Base-by-base conservation (phyloP, 768 basidiomycete species). In the Tephrocybe rancida region DNA sequence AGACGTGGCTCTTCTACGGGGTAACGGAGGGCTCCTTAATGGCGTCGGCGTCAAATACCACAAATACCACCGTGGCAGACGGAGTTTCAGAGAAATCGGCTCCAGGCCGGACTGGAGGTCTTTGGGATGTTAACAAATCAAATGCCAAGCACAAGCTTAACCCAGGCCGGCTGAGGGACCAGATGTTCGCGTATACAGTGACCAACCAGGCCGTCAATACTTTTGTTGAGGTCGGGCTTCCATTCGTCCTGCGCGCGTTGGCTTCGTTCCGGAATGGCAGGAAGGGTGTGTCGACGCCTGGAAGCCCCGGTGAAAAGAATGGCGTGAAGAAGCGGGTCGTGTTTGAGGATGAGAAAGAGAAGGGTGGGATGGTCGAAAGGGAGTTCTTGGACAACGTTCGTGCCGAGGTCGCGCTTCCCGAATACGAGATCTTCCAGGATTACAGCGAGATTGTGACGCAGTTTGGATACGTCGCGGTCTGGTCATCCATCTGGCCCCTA, bases 371-470 rank as follows among this genome's bases (percentile, higher is more conserved):
- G 61, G 85, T 84, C 56, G 96, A 97, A 66, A 76, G 86, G 38
- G 81, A 80, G 50, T 95, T 94, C 64, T 70, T 99, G 66, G 88
- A 92, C 62, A 73, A 78, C 43, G 87, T 97, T 22, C 76, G 93
- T 52, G 73, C 74, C 45, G 88, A 98, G 72, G 86, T 87, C 5
- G 81, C 83, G 22, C 74, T 95, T 44, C 90, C 95, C 0, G 86
- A 86, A 34, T 95, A 95, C 62, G 81, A 86, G 30, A 74, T 89
- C 5, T 95, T 92, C 62, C 82, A 76, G 48, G 96, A 98, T 71
- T 99, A 96, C 70, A 86, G 85, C 63, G 97, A 99, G 73, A 98
- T 99, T 95, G 91, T 91, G 14, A 88, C 90, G 8, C 93, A 95
- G 64, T 97, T 96, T 67, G 95, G 96, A 0, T 95, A 96, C 65